Conservation (phyloP, 768 basidiomycete species). For the Gautieria morchelliformis region DNA sequence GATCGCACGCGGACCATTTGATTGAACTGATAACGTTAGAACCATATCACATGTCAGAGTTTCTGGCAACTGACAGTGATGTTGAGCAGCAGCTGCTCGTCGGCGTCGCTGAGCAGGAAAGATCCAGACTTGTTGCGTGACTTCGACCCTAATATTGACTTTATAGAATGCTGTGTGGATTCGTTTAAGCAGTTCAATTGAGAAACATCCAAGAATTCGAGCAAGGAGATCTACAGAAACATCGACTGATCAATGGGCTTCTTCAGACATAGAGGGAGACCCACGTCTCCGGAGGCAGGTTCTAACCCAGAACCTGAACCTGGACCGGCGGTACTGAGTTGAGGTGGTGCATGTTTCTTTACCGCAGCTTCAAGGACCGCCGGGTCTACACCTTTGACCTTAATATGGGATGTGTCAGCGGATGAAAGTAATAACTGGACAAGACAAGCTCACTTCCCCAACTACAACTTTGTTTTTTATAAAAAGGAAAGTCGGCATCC, state of each 20-base stretch:
- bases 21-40: constrained; percentile 44
- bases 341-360: constrained; percentile 1
- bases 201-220: constrained; percentile 46
- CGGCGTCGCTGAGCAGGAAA: constrained; percentile 58
- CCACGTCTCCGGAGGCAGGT: background rate
- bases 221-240: constrained; percentile 36
- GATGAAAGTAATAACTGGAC: background rate
- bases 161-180: constrained; percentile 36
- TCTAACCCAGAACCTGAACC: background rate
- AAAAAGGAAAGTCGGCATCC: constrained; percentile 17
- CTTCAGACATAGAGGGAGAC: background rate
- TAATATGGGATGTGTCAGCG: background rate
- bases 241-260: background rate
- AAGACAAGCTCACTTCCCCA: constrained; percentile 11
- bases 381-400: constrained; percentile 2
- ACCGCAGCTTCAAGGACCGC: background rate
- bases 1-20: constrained; percentile 56
- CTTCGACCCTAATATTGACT: constrained; percentile 37
- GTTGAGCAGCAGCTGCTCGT: constrained; percentile 62
- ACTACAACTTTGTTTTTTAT: constrained; percentile 16
- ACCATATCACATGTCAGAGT: background rate
- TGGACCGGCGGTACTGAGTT: background rate
- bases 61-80: constrained; percentile 42
- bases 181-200: constrained; percentile 72
- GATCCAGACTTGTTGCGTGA: constrained; percentile 32